Base-by-base conservation (phyloP, 2,329 filamentous ascomycete species). In the Paecilomyces dactylethromorphus region DNA sequence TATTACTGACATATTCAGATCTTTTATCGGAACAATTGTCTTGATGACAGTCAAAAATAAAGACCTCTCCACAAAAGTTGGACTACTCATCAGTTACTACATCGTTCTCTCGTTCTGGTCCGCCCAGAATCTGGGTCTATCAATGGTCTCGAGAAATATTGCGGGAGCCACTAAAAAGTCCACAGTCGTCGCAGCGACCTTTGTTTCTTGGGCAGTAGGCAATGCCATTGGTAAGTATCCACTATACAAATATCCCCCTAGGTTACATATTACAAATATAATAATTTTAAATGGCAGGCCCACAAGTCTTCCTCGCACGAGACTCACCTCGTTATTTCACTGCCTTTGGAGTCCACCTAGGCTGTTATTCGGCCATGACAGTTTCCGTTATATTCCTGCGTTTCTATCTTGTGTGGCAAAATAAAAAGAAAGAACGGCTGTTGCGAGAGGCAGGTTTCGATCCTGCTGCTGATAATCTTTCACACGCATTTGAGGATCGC, bases 51-150 rank as follows among this genome's bases (percentile, higher is more conserved):
- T 91, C 7, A 72, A 82, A 22, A 86, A 87, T 63, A 78, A 79
- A 6, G 82, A 78, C 51, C 78, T 79, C 35, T 72, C 81, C 8
- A 85, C 84, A 39, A 82, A 87, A 71, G 80, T 87, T 29, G 88
- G 88, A 5, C 79, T 92, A 0, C 76, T 91, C 13, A 83, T 91
- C 66, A 83, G 81, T 67, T 92, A 91, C 78, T 92, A 91, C 75
- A 87, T 91, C 61, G 87, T 85, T 0, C 80, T 91, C 18, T 90
- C 86, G 4, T 92, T 92, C 81, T 91, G 88, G 88, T 86, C 88
- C 0, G 87, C 87, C 0, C 84, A 88, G 66, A 88, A 85, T 1
- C 76, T 90, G 12, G 78, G 82, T 7, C 80, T 91, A 65, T 87
- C 85, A 13, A 81, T 91, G 78, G 80, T 90, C 58, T 84, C 84